A percentile compares a stretch with the other conserved stretches of the same genome.
These are phyloP conservation scores for Proteromonas lacertae DNA, from an alignment of 352 stramenopile species.

Conservation along the genomic window DNA sequence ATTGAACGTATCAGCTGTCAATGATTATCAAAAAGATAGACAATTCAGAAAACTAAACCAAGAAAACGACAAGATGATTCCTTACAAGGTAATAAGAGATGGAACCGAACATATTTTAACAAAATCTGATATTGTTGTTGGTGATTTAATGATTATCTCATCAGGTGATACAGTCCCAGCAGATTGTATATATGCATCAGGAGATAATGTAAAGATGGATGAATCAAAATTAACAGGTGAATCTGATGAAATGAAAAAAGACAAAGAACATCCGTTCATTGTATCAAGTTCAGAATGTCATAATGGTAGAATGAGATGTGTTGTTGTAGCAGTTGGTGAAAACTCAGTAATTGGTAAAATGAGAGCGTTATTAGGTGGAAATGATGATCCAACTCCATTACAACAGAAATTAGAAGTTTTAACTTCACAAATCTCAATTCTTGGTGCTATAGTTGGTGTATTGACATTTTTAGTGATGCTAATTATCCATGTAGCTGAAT, in stretches of 20 bases:
- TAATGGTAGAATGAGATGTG: too few relatives aligned
- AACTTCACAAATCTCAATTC: conserved; percentile 16
- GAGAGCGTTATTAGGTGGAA: conserved; percentile 39
- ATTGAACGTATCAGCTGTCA: conserved; percentile 32
- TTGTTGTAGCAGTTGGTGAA: conserved; percentile 33
- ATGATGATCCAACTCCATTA: conserved; percentile 44
- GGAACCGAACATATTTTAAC: not conserved
- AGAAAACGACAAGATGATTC: not conserved
- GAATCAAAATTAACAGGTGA: conserved; percentile 52
- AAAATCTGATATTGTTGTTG: conserved; percentile 6
- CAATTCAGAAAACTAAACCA: conserved; percentile 35
- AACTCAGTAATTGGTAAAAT: conserved; percentile 50
- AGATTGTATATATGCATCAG: conserved; percentile 37
- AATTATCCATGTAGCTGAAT: conserved; percentile 29
- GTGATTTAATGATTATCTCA: too few relatives aligned
- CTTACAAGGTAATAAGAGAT: not conserved
- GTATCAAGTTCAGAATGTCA: conserved; percentile 14
- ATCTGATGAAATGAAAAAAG: conserved; percentile 36
- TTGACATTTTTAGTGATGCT: conserved; percentile 35
- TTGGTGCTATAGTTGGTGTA: conserved; percentile 22
- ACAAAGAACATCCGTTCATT: conserved; percentile 24
- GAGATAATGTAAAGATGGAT: conserved; percentile 41
- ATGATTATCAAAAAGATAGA: conserved; percentile 53
- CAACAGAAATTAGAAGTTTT: conserved; percentile 60
- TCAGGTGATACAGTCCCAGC: conserved; percentile 49